A percentile compares a stretch with the other conserved stretches of the same genome.
phyloP scores from a whole-genome alignment of 768 basidiomycete genomes.

The Pleurotus cornucopiae region DNA sequence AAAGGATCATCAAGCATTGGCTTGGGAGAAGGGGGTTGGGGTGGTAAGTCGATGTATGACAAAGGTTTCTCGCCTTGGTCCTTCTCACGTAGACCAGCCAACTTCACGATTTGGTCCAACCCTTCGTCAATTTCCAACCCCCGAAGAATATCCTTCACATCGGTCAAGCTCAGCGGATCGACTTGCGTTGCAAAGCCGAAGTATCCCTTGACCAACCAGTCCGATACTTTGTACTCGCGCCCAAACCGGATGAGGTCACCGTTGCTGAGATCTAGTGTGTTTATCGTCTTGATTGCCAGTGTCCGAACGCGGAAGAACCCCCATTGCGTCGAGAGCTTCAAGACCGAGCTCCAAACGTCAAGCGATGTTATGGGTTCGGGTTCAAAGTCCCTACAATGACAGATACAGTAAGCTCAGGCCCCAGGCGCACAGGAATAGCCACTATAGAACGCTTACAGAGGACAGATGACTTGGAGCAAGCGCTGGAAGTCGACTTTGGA shows the following conservation, averaged over 20 bases:
- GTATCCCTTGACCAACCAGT: background rate
- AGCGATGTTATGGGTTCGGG: background rate
- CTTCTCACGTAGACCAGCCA: background rate
- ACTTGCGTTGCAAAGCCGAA: background rate
- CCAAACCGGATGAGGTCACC: background rate
- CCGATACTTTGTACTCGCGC: background rate
- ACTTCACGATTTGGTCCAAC: background rate
- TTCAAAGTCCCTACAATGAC: background rate
- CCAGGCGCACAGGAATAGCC: no score
- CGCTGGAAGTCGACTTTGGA: background rate
- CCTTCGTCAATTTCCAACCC: background rate
- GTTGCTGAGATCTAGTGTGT: background rate
- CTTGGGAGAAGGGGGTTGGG: no score
- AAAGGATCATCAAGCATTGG: no score
- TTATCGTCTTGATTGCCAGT: background rate
- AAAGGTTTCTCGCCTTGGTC: background rate
- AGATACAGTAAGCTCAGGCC: background rate
- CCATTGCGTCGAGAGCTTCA: background rate
- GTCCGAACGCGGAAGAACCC: background rate
- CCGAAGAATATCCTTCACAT: background rate
- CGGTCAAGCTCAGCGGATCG: background rate
- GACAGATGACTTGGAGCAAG: background rate
- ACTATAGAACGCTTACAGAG: background rate
- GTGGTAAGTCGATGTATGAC: no score
- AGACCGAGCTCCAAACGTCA: background rate